Evolutionary conservation across 2,329 filamentous ascomycete species (phyloP), one percentile per base, ranked within the genome.

Genomic region (Teratosphaeria destructans): DNA sequence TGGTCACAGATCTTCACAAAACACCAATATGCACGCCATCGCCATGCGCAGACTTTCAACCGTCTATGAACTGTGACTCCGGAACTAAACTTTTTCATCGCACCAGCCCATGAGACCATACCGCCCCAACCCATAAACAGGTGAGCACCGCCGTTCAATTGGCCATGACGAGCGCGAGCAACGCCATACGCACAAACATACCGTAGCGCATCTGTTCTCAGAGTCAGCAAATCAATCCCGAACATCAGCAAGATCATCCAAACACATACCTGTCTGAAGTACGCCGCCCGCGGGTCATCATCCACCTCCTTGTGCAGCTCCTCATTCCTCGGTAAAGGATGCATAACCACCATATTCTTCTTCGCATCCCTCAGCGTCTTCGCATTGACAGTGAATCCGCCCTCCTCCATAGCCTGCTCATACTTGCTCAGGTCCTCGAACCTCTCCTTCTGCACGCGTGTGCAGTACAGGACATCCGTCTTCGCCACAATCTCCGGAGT

Each of bases 271-370:
- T 99, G 94, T 88, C 94, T 86, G 78, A 99, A 99, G 80, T 99
- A 99, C 59, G 94, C 93, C 61, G 94, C 94, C 68, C 94, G 81
- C 73, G 95, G 90, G 78, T 99, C 94, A 78, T 95, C 96, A 76
- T 99, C 94, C 55, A 99, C 91, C 79, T 99, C 94, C 77, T 95
- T 90, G 37, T 86, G 85, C 72, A 99, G 87, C 82, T 99, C 94
- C 66, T 88, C 85, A 71, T 97, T 97, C 70, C 94, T 84, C 49
- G 94, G 94, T 70, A 99, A 81, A 60, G 94, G 94, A 77, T 99
- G 94, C 85, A 99, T 85, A 64, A 99, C 89, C 64, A 96, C 84
- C 86, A 95, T 96, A 70, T 88, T 88, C 73, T 81, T 82, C 86
- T 99, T 99, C 57, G 94, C 92, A 69, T 92, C 81, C 79, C 90